Conservation (phyloP, 176 grass and related monocot species). For the Otatea glauca region DNA sequence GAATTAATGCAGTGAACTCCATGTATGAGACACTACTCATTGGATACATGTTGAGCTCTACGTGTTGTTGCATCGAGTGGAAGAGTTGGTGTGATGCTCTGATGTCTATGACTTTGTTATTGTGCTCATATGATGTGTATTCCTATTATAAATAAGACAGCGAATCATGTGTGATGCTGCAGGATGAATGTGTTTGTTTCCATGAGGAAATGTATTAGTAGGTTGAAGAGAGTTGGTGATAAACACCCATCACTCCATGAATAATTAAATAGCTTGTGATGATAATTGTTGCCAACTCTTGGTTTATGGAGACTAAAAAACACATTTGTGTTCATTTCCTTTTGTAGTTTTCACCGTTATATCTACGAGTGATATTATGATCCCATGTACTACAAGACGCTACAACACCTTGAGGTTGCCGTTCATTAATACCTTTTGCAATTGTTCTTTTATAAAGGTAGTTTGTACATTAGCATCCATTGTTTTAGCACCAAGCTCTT, state of each 20-base stretch:
- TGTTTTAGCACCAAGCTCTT: not conserved
- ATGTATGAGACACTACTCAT: not conserved
- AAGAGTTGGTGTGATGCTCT: not conserved
- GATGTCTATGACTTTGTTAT: not conserved
- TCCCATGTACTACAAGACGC: not conserved
- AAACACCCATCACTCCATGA: not conserved
- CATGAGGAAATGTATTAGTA: not conserved
- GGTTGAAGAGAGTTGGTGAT: not conserved
- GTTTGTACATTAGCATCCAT: not conserved
- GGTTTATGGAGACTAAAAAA: not conserved
- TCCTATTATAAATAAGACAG: not conserved
- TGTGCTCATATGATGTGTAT: not conserved
- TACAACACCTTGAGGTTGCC: not conserved
- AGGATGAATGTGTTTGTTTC: not conserved
- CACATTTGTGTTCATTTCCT: not conserved
- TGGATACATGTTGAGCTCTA: not conserved
- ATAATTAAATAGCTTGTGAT: not conserved
- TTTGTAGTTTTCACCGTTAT: not conserved
- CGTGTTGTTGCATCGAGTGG: not conserved
- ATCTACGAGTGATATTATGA: not conserved
- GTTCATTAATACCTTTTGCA: not conserved
- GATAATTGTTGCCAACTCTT: not conserved
- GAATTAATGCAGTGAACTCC: not conserved
- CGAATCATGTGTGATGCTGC: not conserved
- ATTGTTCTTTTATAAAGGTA: not conserved